A percentile compares a stretch with the other conserved stretches of the same genome.
phyloP scores from a whole-genome alignment of 768 basidiomycete genomes.

The Lactifluus rugatus region DNA sequence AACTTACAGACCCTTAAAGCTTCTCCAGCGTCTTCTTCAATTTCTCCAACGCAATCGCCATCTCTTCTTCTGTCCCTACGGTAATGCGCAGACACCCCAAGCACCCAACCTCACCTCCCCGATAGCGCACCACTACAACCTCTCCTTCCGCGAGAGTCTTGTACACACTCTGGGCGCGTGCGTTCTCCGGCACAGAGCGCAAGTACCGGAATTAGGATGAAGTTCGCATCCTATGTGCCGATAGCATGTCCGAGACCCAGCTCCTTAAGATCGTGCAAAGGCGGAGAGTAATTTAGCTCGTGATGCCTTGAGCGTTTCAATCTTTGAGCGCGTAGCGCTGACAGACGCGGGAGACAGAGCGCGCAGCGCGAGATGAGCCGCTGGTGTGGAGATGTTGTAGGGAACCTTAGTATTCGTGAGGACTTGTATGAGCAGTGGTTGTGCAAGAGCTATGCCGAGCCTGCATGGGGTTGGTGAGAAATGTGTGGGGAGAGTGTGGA shows the following conservation, averaged over 20 bases:
- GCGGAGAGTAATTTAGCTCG: too few species aligned
- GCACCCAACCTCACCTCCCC: conserved; percentile 83
- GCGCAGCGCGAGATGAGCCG: too few species aligned
- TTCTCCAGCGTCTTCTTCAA: conserved; percentile 40
- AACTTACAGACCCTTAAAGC: too few species aligned
- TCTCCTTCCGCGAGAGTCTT: conserved; percentile 72
- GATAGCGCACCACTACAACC: conserved; percentile 83
- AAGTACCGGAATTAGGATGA: conserved; percentile 72
- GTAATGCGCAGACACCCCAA: conserved; percentile 83
- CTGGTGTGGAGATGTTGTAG: too few species aligned
- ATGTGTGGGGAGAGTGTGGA: too few species aligned
- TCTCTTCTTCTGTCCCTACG: conserved; percentile 79
- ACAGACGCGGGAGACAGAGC: too few species aligned
- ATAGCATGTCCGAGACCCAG: too few species aligned
- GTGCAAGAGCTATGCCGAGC: too few species aligned
- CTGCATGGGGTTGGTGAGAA: too few species aligned
- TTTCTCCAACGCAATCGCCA: conserved; percentile 44
- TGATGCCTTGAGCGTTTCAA: conserved; percentile 44
- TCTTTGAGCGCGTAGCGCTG: conserved; percentile 67
- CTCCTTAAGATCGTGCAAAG: too few species aligned
- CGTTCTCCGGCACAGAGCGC: conserved; percentile 46
- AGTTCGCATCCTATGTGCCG: conserved; percentile 83
- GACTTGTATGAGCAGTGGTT: too few species aligned
- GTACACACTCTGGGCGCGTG: conserved; percentile 57
- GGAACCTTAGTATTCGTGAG: too few species aligned